Percentiles rank a stretch among this genome's conserved stretches.
Evolutionary conservation across 129 eudicot species (phyloP).

Genomic region (Silybum marianum): DNA sequence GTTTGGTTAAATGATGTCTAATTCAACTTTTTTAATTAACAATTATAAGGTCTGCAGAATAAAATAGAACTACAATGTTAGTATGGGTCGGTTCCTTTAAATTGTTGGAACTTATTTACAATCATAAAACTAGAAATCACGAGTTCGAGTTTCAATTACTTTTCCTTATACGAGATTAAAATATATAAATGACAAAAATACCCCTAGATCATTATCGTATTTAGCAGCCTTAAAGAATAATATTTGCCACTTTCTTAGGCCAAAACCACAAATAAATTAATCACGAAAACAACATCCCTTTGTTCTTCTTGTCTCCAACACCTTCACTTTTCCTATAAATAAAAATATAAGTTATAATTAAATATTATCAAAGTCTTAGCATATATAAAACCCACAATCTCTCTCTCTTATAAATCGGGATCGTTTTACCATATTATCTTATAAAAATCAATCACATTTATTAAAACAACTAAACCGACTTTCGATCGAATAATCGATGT

Average conservation of each 20-base stretch:
- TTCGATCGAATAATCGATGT: neutral
- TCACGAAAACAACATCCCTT: conserved; percentile 32
- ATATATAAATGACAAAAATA: neutral
- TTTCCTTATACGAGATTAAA: neutral
- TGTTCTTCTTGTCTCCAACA: conserved; percentile 46
- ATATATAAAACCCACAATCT: conserved; percentile 12
- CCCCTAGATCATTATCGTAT: neutral
- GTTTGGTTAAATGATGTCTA: neutral
- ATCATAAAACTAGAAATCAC: neutral
- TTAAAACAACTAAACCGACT: neutral
- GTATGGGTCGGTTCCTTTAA: neutral
- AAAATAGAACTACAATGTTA: neutral
- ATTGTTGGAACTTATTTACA: too few species aligned
- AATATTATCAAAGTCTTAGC: neutral
- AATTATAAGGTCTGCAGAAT: neutral
- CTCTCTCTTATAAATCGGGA: conserved; percentile 17
- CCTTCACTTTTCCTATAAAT: conserved; percentile 18
- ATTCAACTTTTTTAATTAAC: neutral
- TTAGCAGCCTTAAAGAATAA: conserved; percentile 25
- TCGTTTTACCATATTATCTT: neutral
- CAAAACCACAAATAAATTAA: conserved; percentile 23
- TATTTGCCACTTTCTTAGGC: conserved; percentile 27
- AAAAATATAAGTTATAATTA: conserved; percentile 3
- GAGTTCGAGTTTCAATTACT: neutral
- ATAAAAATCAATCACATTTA: neutral